Evolutionary conservation across 352 stramenopile genomes (phyloP), one percentile per base, ranked within the genome.

Genomic region (Phytophthora europaea): DNA sequence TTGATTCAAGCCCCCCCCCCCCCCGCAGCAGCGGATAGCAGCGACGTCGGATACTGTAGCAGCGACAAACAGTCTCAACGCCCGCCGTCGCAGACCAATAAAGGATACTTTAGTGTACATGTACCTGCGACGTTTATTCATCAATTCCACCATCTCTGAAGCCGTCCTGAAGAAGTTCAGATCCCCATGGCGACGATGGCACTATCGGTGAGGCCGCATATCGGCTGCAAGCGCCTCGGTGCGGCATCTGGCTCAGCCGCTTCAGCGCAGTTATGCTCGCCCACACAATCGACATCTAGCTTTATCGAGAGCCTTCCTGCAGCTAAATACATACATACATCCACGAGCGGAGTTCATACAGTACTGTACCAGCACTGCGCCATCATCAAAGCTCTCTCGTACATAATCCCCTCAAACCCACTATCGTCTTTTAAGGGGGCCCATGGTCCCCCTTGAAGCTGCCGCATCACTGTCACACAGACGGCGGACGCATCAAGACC

Each of bases 381-480:
- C 26, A 31, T 31, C 26, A 31, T 31, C 26, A 31, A 31, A 7
- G 26, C 2, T 31, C 26, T 31, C 26, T 4, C 0, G 26, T 5
- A 31, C 43, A 16, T 50, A 50, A 50, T 50, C 43, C 43, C 43
- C 18, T 12, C 43, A n/a, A 50, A 50, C 10, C 18, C 16, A 8
- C 7, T 50, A 50, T 23, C 15, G 7, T 1, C 6, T 4, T 50
- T 50, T 13, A 18, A 50, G 13, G 36, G 36, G 36, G 6, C 36
- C 15, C 15, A n/a, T 50, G 43, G 43, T 51, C 43, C 43, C 43
- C n/a, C 43, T 51, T 51, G 43, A 51, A 51, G 43, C 43, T 51
- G 43, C 43, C 7, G 43, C 43, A 20, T 23, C 43, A 51, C 18
- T 51, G 43, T 51, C 43, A 51, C 43, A 51, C 43, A 20, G 18